phyloP scores from a whole-genome alignment of 768 basidiomycete species.

The Trametes gibbosa region DNA sequence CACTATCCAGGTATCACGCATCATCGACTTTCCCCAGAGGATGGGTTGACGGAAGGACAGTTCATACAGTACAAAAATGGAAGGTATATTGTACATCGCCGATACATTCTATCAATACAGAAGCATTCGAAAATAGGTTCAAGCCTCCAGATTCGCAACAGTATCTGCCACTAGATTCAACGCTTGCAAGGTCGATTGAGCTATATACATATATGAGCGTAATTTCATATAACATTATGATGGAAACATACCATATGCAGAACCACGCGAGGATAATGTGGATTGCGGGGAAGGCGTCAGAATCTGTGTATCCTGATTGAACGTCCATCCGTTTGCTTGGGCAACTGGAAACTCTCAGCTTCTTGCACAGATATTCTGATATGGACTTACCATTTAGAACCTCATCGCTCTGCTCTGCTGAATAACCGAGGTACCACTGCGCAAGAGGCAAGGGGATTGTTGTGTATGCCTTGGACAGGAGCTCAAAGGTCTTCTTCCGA shows the following conservation, averaged over 20 bases:
- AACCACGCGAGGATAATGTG: neutral
- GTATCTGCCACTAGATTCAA: constrained; percentile 53
- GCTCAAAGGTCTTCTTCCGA: constrained; percentile 50
- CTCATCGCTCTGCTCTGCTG: constrained; percentile 30
- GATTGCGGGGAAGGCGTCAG: constrained; percentile 37
- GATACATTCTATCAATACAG: neutral
- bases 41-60: too few species aligned
- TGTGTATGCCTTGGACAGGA: constrained; percentile 64
- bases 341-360: constrained; percentile 34
- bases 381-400: constrained; percentile 31
- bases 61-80: neutral
- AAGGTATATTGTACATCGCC: neutral
- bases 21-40: too few species aligned
- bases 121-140: neutral
- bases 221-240: neutral
- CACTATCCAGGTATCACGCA: too few species aligned
- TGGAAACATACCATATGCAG: neutral
- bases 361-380: neutral
- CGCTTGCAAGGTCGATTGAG: constrained; percentile 44
- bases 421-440: constrained; percentile 54
- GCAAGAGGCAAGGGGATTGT: constrained; percentile 55
- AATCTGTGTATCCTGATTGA: constrained; percentile 43
- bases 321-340: constrained; percentile 48
- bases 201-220: constrained; percentile 21
- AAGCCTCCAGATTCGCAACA: constrained; percentile 35